A percentile compares a stretch with the other conserved stretches of the same genome.
These are phyloP conservation scores for Agrocybe chaxingu DNA, from an alignment of 768 basidiomycete species.

Conservation along the genomic window DNA sequence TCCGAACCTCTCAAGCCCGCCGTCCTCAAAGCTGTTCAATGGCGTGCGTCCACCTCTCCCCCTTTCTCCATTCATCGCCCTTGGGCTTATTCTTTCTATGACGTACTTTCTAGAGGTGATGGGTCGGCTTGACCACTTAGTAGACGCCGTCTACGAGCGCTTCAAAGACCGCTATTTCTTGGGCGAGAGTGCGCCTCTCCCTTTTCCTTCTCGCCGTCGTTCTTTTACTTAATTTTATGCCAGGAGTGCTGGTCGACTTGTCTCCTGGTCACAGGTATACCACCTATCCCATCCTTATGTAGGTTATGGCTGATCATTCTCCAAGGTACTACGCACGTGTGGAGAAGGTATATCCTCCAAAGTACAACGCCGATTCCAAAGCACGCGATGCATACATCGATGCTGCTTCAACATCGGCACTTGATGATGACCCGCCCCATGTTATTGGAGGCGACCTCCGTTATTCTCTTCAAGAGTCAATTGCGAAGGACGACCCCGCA, in stretches of 20 bases:
- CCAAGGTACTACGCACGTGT: slow-evolving; percentile 79
- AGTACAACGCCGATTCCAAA: slow-evolving; percentile 42
- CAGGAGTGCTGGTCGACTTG: slow-evolving; percentile 86
- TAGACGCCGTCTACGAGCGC: slow-evolving; percentile 92
- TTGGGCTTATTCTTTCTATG: slow-evolving; percentile 11
- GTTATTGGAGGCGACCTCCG: slow-evolving; percentile 78
- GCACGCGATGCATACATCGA: slow-evolving; percentile 51
- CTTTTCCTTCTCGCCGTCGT: slow-evolving; percentile 2
- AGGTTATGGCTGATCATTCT: slow-evolving; percentile 14
- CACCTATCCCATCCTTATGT: slow-evolving; percentile 1
- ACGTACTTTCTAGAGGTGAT: slow-evolving; percentile 73
- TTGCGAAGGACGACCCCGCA: slow-evolving; percentile 70
- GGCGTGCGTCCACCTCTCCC: slow-evolving; percentile 66
- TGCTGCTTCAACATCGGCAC: slow-evolving; percentile 37
- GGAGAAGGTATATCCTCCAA: slow-evolving; percentile 72
- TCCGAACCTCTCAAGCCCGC: slow-evolving; percentile 90
- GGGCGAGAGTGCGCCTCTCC: slow-evolving; percentile 72
- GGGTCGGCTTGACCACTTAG: slow-evolving; percentile 91
- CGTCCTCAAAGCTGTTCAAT: slow-evolving; percentile 91
- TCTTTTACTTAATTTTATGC: slow-evolving; percentile 14
- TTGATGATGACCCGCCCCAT: slow-evolving; percentile 59
- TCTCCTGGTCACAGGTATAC: slow-evolving; percentile 74
- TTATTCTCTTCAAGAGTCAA: slow-evolving; percentile 66
- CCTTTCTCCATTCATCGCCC: slow-evolving; percentile 11
- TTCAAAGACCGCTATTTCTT: slow-evolving; percentile 95